A percentile compares a stretch with the other conserved stretches of the same genome.
Conservation (phyloP, 169 alveolate species). For the Hammondia hammondi region DNA sequence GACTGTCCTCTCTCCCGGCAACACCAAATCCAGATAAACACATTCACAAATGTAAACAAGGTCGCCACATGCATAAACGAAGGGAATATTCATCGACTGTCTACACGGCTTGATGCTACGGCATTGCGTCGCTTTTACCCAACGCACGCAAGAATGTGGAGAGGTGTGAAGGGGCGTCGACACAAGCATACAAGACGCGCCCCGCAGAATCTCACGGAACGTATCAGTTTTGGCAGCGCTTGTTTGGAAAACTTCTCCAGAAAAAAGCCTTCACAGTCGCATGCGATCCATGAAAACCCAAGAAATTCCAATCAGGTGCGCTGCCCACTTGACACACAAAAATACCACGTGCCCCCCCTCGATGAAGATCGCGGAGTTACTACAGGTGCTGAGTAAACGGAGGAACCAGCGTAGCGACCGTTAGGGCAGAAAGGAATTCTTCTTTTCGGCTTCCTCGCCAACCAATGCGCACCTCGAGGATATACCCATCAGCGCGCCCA, state of each 20-base stretch:
- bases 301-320: conserved; percentile 30
- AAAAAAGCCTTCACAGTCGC: not conserved
- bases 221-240: not conserved
- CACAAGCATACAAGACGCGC: not conserved
- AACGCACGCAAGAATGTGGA: not conserved
- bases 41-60: too few relatives aligned
- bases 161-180: not conserved
- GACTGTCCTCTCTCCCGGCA: too few relatives aligned
- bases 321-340: not conserved
- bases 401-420: too few relatives aligned
- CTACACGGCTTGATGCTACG: too few relatives aligned
- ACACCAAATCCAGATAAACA: too few relatives aligned
- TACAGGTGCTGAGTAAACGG: not conserved
- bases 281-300: not conserved
- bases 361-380: not conserved
- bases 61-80: too few relatives aligned
- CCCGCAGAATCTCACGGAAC: conserved; percentile 16
- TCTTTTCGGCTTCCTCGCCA: too few relatives aligned
- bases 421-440: too few relatives aligned
- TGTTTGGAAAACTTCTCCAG: not conserved
- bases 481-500: conserved; percentile 97
- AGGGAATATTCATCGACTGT: too few relatives aligned
- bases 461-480: conserved; percentile 89
- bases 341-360: not conserved
- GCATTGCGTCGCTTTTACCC: too few relatives aligned